Conservation (phyloP, 1,139 yeast genomes). For the Suhomyces yuchorum region DNA sequence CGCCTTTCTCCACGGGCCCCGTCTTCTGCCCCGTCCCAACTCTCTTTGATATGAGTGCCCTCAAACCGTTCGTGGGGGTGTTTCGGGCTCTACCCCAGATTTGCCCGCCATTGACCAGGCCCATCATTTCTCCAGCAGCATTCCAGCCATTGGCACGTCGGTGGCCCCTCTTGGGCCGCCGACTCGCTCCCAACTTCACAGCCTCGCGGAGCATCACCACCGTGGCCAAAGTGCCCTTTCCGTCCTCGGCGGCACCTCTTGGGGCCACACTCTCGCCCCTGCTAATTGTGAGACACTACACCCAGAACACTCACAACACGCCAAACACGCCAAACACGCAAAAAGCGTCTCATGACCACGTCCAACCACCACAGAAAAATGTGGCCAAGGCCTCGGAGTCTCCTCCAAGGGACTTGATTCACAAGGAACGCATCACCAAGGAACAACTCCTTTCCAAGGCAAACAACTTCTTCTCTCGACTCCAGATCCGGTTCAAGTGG, state of each 20-base stretch:
- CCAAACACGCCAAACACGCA: too few species aligned
- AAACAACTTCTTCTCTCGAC: slow-evolving; percentile 49
- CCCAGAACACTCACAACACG: too few species aligned
- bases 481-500: slow-evolving; percentile 69
- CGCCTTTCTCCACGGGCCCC: background rate
- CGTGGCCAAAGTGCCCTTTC: background rate
- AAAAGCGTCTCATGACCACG: too few species aligned
- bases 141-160: background rate
- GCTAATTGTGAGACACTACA: background rate
- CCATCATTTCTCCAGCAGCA: background rate
- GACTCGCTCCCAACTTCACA: background rate
- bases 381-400: background rate
- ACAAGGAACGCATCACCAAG: slow-evolving; percentile 25
- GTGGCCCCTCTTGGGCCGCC: background rate
- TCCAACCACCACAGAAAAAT: too few species aligned
- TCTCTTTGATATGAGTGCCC: background rate
- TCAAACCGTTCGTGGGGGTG: background rate
- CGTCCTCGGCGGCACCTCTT: background rate
- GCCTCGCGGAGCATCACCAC: background rate
- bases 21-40: background rate
- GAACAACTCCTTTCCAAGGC: slow-evolving; percentile 59
- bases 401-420: background rate
- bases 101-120: background rate
- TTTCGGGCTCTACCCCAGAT: background rate
- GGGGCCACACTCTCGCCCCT: background rate